Conservation (phyloP, 148 eudicot species). For the Chenopodium formosanum region DNA sequence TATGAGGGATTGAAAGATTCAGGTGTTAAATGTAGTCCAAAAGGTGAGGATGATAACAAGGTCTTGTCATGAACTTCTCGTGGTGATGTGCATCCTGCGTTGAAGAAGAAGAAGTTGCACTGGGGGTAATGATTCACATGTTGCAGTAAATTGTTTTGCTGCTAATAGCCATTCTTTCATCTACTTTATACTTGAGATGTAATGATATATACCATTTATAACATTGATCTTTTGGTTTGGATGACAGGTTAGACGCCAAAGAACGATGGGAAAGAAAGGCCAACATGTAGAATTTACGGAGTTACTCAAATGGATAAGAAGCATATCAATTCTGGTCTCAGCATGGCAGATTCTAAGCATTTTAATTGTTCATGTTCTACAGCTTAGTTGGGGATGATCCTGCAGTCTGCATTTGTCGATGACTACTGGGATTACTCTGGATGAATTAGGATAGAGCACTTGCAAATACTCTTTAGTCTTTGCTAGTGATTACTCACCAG, state of each 20-base stretch:
- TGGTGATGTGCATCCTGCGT: slow-evolving; percentile 26
- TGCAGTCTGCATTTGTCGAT: neutral
- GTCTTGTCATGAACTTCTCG: neutral
- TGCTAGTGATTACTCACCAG: neutral
- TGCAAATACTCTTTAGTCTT: too few species aligned
- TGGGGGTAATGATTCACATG: slow-evolving; percentile 52
- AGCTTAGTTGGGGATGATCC: neutral
- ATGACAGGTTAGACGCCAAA: slow-evolving; percentile 62
- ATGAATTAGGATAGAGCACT: neutral
- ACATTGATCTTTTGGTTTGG: neutral
- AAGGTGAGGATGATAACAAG: neutral
- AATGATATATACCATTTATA: too few species aligned
- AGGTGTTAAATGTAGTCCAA: slow-evolving; percentile 10
- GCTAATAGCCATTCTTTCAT: neutral
- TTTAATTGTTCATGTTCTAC: neutral
- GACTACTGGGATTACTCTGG: neutral
- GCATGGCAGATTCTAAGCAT: neutral
- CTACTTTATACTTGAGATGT: neutral
- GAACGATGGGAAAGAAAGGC: slow-evolving; percentile 90
- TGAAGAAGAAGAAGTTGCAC: slow-evolving; percentile 55
- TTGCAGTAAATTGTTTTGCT: neutral
- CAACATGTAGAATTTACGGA: slow-evolving; percentile 50
- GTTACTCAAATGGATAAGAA: neutral
- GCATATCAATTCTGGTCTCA: neutral
- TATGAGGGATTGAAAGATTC: slow-evolving; percentile 26